These are phyloP conservation scores for Blastobotrys elegans DNA, from an alignment of 1,139 yeast species.

Conservation along the genomic window DNA sequence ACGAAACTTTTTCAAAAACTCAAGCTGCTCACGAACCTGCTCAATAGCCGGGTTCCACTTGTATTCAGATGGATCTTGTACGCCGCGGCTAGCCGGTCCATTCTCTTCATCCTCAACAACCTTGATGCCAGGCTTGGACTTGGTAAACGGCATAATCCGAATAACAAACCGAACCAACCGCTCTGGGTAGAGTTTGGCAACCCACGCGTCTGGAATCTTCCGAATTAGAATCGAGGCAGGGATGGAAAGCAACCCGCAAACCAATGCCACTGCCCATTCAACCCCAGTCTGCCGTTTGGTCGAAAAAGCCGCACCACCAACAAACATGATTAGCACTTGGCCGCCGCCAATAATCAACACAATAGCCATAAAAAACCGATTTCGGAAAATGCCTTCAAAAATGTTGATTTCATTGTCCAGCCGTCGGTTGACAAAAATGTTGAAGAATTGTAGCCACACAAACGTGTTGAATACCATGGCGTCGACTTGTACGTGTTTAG, in stretches of 20 bases:
- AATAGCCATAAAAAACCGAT: conserved; percentile 73
- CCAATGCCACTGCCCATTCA: conserved; percentile 85
- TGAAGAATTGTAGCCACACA: conserved; percentile 97
- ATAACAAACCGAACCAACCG: conserved; percentile 44
- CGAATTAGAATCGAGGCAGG: conserved; percentile 77
- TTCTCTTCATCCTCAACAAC: conserved; percentile 26
- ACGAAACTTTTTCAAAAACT: conserved; percentile 35
- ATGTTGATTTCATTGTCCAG: conserved; percentile 88
- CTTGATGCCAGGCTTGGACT: conserved; percentile 25
- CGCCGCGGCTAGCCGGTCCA: conserved; percentile 18
- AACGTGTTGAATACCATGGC: conserved; percentile 92
- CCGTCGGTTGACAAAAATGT: conserved; percentile 84
- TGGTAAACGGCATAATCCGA: conserved; percentile 36
- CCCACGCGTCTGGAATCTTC: conserved; percentile 79
- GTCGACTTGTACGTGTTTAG: conserved; percentile 54
- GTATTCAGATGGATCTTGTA: conserved; percentile 23
- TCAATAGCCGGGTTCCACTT: conserved; percentile 41
- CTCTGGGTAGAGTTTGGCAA: conserved; percentile 62
- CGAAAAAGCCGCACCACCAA: conserved; percentile 94
- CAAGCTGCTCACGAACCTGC: conserved; percentile 37
- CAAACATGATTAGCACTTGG: conserved; percentile 88
- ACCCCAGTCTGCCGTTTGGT: conserved; percentile 71
- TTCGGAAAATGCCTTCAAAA: conserved; percentile 73
- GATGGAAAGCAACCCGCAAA: conserved; percentile 76
- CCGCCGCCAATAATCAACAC: conserved; percentile 70